Percentiles rank a stretch among this genome's conserved stretches.
These are phyloP conservation scores for Polytrichum formosum DNA, from an alignment of 225 moss, liverwort and hornwort genomes.

Conservation along the genomic window DNA sequence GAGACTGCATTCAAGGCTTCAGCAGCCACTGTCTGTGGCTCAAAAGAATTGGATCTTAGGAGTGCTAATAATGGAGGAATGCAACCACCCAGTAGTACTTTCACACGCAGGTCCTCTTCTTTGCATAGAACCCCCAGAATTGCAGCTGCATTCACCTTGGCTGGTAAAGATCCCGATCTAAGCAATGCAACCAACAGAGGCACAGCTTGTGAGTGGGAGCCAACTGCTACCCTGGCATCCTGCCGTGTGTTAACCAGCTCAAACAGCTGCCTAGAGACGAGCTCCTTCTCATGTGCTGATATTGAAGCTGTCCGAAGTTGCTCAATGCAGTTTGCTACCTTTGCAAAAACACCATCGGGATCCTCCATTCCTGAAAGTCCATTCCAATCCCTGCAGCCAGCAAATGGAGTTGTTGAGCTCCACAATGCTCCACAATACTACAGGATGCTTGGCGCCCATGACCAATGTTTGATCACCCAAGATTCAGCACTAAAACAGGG, in stretches of 20 bases:
- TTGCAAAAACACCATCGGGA: constrained; percentile 61
- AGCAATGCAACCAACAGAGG: constrained; percentile 85
- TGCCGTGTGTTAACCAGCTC: constrained; percentile 75
- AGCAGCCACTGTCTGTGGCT: constrained; percentile 93
- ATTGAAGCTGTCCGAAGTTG: constrained; percentile 64
- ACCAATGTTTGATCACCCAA: too few relatives aligned
- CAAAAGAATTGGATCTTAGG: constrained; percentile 71
- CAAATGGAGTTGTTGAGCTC: constrained; percentile 8
- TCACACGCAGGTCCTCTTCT: constrained; percentile 91
- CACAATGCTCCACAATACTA: too few relatives aligned
- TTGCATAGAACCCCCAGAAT: constrained; percentile 81
- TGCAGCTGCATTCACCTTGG: constrained; percentile 89
- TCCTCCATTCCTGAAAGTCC: constrained; percentile 63
- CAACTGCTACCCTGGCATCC: constrained; percentile 81
- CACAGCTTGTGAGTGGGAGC: constrained; percentile 83
- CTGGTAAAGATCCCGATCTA: constrained; percentile 77
- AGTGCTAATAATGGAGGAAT: constrained; percentile 89
- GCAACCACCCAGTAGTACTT: constrained; percentile 93
- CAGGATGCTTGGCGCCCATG: too few relatives aligned
- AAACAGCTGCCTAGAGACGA: constrained; percentile 67
- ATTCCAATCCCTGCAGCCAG: constrained; percentile 74
- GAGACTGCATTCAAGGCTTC: constrained; percentile 89
- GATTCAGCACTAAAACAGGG: too few relatives aligned
- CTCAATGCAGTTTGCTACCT: constrained; percentile 75
- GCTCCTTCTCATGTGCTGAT: constrained; percentile 67